A percentile compares a stretch with the other conserved stretches of the same genome.
phyloP scores from a whole-genome alignment of 176 grass and related monocot species.

The Cenchrus americanus region DNA sequence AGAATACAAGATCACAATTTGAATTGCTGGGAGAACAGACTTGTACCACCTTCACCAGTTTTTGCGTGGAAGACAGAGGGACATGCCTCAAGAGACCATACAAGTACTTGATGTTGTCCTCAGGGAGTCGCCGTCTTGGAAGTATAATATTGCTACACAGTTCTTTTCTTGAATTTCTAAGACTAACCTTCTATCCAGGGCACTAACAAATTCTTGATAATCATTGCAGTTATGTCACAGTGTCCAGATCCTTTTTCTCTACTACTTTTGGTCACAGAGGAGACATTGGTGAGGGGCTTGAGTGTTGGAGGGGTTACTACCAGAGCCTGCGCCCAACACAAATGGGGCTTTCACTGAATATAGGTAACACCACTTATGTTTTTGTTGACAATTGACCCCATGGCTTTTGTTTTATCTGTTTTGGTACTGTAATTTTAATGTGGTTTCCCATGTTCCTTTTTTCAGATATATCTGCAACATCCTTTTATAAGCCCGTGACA shows the following conservation, averaged over 20 bases:
- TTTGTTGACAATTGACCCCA: background rate
- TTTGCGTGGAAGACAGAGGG: slow-evolving; percentile 60
- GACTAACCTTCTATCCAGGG: background rate
- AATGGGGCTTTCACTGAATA: slow-evolving; percentile 87
- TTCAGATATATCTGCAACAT: slow-evolving; percentile 86
- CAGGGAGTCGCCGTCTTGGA: slow-evolving; percentile 72
- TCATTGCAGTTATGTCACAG: slow-evolving; percentile 64
- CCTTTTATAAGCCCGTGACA: slow-evolving; percentile 73
- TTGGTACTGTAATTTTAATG: background rate
- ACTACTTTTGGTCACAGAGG: slow-evolving; percentile 53
- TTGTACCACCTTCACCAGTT: slow-evolving; percentile 67
- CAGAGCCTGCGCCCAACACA: slow-evolving; percentile 89
- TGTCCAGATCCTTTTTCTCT: slow-evolving; percentile 85
- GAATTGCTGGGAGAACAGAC: slow-evolving; percentile 62
- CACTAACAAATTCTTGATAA: slow-evolving; percentile 8
- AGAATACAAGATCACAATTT: slow-evolving; percentile 80
- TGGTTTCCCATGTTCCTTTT: slow-evolving; percentile 11
- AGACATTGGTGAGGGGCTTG: slow-evolving; percentile 77
- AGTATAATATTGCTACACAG: slow-evolving; percentile 34
- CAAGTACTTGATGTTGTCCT: slow-evolving; percentile 92
- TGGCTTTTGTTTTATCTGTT: slow-evolving; percentile 17
- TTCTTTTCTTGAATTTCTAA: background rate
- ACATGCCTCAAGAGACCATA: slow-evolving; percentile 84
- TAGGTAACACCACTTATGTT: slow-evolving; percentile 43
- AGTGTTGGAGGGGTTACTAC: slow-evolving; percentile 93